phyloP scores from a whole-genome alignment of 1,139 yeast species.

The Taphrina communis region DNA sequence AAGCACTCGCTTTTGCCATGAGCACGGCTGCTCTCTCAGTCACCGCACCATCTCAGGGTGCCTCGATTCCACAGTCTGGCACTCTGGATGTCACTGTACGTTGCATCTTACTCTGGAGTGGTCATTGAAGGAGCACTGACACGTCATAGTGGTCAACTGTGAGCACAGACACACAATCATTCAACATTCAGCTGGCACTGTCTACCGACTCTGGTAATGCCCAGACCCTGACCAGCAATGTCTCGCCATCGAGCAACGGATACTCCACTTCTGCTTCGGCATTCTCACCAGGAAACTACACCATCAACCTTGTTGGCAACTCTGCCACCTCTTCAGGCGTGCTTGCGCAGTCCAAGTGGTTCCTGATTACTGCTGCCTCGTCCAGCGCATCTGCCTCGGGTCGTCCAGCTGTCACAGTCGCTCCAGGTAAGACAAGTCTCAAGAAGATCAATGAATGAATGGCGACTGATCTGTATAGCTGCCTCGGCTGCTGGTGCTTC shows the following conservation, averaged over 20 bases:
- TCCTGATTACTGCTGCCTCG: constrained; percentile 38
- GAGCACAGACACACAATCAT: constrained; percentile 26
- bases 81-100: constrained; percentile 27
- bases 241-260: constrained; percentile 37
- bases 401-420: constrained; percentile 10
- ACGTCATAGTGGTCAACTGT: constrained; percentile 31
- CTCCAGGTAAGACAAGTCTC: constrained; percentile 7
- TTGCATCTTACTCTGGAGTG: not conserved
- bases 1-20: constrained; percentile 27
- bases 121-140: not conserved
- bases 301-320: constrained; percentile 40
- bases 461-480: constrained; percentile 2
- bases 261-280: constrained; percentile 36
- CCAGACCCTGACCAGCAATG: constrained; percentile 33
- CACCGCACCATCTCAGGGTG: constrained; percentile 35
- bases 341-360: constrained; percentile 38
- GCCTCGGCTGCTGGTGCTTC: constrained; percentile 15
- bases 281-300: constrained; percentile 38
- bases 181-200: constrained; percentile 40
- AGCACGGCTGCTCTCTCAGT: constrained; percentile 33
- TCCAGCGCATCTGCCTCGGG: constrained; percentile 22
- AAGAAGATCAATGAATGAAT: not conserved
- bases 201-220: constrained; percentile 40
- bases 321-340: constrained; percentile 33
- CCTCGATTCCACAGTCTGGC: constrained; percentile 36